Conservation (phyloP, 805 yeast genomes). For the Candida maltosa region DNA sequence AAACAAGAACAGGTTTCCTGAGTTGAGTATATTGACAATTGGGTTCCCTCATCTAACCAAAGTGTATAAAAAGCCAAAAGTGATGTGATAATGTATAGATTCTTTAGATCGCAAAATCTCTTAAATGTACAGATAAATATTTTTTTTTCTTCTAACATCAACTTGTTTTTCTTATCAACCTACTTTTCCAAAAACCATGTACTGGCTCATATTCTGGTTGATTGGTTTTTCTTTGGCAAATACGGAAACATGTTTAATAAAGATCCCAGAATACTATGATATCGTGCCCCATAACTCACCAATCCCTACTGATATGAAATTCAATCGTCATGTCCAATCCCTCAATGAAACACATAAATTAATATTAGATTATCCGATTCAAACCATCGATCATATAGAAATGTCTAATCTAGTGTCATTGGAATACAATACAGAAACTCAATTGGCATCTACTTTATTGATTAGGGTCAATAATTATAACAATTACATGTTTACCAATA, state of each 20-base stretch:
- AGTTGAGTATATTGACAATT: too few relatives aligned
- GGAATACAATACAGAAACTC: conserved; percentile 9
- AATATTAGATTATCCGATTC: conserved; percentile 23
- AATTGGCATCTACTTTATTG: conserved; percentile 14
- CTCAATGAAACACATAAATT: conserved; percentile 20
- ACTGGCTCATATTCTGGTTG: background rate
- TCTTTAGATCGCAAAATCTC: too few relatives aligned
- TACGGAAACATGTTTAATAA: conserved; percentile 32
- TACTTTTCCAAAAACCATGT: background rate
- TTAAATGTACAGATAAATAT: too few relatives aligned
- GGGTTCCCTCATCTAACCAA: too few relatives aligned
- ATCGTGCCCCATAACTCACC: conserved; percentile 18
- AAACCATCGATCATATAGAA: conserved; percentile 10
- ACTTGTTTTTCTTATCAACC: background rate
- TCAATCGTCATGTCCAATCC: conserved; percentile 7
- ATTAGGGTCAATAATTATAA: conserved; percentile 34
- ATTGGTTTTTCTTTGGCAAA: conserved; percentile 23
- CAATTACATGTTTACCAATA: conserved; percentile 19
- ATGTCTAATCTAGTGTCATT: conserved; percentile 4
- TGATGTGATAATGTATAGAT: too few relatives aligned
- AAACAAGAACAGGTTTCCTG: too few relatives aligned
- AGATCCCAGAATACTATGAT: conserved; percentile 33
- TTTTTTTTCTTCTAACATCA: too few relatives aligned
- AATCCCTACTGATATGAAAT: background rate
- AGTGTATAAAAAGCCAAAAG: too few relatives aligned